A percentile compares a stretch with the other conserved stretches of the same genome.
These are phyloP conservation scores for Diaporthe citrichinensis DNA, from an alignment of 2,329 filamentous ascomycete genomes.

Conservation along the genomic window DNA sequence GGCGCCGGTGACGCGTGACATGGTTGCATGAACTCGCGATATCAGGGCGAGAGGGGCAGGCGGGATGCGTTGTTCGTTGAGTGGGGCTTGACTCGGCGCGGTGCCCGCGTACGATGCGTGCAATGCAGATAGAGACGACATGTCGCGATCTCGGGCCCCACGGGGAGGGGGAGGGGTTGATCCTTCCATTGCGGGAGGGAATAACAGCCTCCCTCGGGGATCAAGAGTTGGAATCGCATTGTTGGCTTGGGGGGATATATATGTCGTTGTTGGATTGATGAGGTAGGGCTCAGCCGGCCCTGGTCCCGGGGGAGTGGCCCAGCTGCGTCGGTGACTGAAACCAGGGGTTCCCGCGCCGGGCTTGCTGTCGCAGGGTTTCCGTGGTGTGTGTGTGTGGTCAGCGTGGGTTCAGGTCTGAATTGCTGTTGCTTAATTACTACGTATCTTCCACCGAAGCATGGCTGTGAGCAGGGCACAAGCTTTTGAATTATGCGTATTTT, in stretches of 20 bases:
- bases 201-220: neutral
- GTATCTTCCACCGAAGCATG: neutral
- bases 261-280: neutral
- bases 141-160: conserved; percentile 17
- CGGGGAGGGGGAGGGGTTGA: neutral
- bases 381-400: neutral
- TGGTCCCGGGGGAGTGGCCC: conserved; percentile 22
- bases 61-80: conserved; percentile 18
- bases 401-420: neutral
- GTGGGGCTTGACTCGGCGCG: conserved; percentile 18
- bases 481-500: neutral
- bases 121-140: neutral
- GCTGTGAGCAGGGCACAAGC: rapidly evolving
- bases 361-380: neutral
- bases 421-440: neutral
- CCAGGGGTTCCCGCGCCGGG: neutral
- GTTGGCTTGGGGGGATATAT: neutral
- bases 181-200: neutral
- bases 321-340: conserved; percentile 18
- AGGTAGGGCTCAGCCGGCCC: neutral
- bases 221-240: neutral
- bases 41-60: neutral
- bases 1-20: conserved; percentile 2
- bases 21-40: conserved; percentile 16
- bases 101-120: neutral